phyloP scores from a whole-genome alignment of 306 rosid genomes.

The Argentina anserina region DNA sequence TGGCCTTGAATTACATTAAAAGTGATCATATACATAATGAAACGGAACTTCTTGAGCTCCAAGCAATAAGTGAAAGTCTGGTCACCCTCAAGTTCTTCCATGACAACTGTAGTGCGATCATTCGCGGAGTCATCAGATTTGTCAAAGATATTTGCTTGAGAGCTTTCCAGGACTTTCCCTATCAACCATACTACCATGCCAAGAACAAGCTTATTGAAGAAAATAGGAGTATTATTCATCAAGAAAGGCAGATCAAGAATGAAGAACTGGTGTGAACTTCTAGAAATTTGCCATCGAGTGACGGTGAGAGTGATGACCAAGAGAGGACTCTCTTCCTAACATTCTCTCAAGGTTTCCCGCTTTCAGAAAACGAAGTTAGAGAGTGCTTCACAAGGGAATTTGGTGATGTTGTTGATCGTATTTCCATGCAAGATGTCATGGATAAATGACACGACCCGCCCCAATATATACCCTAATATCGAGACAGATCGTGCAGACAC shows the following conservation, averaged over 20 bases:
- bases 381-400: conserved; percentile 37
- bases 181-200: not conserved
- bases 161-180: not conserved
- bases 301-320: not conserved
- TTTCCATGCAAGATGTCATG: conserved; percentile 41
- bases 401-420: conserved; percentile 35
- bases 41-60: not conserved
- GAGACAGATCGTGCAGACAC: no score
- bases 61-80: not conserved
- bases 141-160: not conserved
- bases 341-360: conserved; percentile 56
- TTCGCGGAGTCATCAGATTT: not conserved
- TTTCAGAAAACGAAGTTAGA: conserved; percentile 34
- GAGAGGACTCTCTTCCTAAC: conserved; percentile 55
- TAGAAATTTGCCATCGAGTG: not conserved
- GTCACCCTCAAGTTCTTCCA: not conserved
- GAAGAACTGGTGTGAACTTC: conserved; percentile 1
- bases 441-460: no score
- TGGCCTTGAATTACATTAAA: not conserved
- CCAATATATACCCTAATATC: no score
- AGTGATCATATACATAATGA: not conserved
- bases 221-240: not conserved
- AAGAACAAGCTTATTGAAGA: not conserved
- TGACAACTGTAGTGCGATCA: not conserved
- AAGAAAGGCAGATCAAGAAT: not conserved